phyloP scores from a whole-genome alignment of 208 protist genomes.

The Histomonas meleagridis region DNA sequence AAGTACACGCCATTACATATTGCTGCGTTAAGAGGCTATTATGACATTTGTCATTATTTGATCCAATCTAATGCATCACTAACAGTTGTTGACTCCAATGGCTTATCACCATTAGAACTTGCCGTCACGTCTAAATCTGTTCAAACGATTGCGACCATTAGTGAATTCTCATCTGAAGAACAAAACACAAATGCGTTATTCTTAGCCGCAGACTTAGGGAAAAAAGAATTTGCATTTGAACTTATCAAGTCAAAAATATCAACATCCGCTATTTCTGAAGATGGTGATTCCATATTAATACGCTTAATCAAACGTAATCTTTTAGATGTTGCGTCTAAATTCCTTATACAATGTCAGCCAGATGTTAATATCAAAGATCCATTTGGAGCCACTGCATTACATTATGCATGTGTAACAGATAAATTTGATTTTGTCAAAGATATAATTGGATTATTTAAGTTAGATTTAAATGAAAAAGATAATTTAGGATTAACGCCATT shows the following conservation, averaged over 20 bases:
- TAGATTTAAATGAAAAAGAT: background rate
- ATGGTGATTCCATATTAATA: conserved; percentile 23
- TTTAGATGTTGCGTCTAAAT: background rate
- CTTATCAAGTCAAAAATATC: background rate
- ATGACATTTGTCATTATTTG: background rate
- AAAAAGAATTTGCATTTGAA: background rate
- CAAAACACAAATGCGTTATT: background rate
- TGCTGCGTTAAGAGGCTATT: background rate
- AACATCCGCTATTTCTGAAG: background rate
- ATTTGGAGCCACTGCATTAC: background rate
- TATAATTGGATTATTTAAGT: background rate
- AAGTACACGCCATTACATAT: background rate
- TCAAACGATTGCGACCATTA: background rate
- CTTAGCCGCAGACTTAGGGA: background rate
- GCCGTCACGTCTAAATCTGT: background rate
- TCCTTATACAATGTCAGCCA: background rate
- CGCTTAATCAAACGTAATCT: background rate
- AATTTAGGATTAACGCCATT: background rate
- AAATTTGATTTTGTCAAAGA: background rate
- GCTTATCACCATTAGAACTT: background rate
- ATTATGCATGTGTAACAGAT: background rate
- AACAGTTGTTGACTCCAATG: background rate
- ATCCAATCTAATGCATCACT: background rate
- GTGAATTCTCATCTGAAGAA: background rate
- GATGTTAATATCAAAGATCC: background rate